Evolutionary conservation across 1,139 yeast species (phyloP).

Genomic region (Saccharomyces hybrid): DNA sequence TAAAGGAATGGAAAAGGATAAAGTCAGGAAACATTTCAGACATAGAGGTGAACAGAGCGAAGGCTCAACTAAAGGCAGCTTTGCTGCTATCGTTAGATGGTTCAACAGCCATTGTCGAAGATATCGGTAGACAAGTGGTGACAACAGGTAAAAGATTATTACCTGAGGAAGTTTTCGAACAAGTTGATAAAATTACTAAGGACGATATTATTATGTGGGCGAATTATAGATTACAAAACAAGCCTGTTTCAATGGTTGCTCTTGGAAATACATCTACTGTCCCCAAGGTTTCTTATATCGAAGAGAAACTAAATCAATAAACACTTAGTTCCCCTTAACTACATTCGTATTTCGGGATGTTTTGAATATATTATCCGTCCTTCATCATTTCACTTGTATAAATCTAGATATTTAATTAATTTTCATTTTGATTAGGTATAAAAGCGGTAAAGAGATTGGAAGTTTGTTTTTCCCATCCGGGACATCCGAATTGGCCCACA

Average conservation of each 20-base stretch:
- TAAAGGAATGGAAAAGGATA: slow-evolving; percentile 83
- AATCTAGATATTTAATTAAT: too few relatives aligned
- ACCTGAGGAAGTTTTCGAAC: slow-evolving; percentile 85
- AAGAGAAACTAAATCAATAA: slow-evolving; percentile 15
- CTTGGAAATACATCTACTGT: slow-evolving; percentile 61
- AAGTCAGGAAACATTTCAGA: slow-evolving; percentile 70
- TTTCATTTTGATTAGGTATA: too few relatives aligned
- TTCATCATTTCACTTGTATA: too few relatives aligned
- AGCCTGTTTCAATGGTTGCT: slow-evolving; percentile 84
- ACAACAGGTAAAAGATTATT: slow-evolving; percentile 87
- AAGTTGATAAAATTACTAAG: slow-evolving; percentile 71
- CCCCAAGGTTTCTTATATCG: slow-evolving; percentile 29
- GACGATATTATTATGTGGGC: slow-evolving; percentile 87
- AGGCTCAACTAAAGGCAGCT: slow-evolving; percentile 90
- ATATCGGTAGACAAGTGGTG: slow-evolving; percentile 92
- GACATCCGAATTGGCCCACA: too few relatives aligned
- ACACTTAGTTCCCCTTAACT: neutral
- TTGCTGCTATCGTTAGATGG: slow-evolving; percentile 84
- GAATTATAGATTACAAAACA: slow-evolving; percentile 64
- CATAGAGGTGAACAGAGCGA: slow-evolving; percentile 87
- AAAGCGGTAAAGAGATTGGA: too few relatives aligned
- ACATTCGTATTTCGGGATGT: too few relatives aligned
- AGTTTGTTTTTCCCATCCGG: too few relatives aligned
- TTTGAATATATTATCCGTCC: too few relatives aligned
- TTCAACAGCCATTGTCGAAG: slow-evolving; percentile 94